Conservation (phyloP, 108 stramenopile species). For the Cylindrotheca closterium region DNA sequence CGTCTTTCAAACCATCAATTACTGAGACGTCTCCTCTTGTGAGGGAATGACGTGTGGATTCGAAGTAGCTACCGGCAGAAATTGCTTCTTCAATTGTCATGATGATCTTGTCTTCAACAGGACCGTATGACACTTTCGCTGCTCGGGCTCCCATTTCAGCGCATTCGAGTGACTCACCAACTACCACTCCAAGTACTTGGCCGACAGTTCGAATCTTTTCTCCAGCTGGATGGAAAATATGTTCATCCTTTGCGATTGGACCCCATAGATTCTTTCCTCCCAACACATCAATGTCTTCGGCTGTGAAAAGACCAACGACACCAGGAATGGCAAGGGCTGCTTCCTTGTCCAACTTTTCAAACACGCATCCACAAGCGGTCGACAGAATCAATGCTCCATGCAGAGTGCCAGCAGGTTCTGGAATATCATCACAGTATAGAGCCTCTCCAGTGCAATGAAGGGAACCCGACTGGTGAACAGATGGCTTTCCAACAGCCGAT, state of each 20-base stretch:
- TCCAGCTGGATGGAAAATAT: slow-evolving; percentile 72
- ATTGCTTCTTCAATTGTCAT: slow-evolving; percentile 91
- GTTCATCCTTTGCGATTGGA: slow-evolving; percentile 82
- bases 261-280: slow-evolving; percentile 86
- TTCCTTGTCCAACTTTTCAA: slow-evolving; percentile 62
- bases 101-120: slow-evolving; percentile 51
- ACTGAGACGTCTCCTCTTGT: slow-evolving; percentile 61
- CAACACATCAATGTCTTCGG: slow-evolving; percentile 64
- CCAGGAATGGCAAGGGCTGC: slow-evolving; percentile 73
- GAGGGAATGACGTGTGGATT: slow-evolving; percentile 61
- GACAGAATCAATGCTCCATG: slow-evolving; percentile 84
- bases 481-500: slow-evolving; percentile 69
- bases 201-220: slow-evolving; percentile 70
- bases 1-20: slow-evolving; percentile 26
- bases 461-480: slow-evolving; percentile 79
- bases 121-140: slow-evolving; percentile 74
- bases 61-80: slow-evolving; percentile 68
- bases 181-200: slow-evolving; percentile 80
- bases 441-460: slow-evolving; percentile 94
- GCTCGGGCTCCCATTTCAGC: slow-evolving; percentile 78
- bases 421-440: slow-evolving; percentile 88
- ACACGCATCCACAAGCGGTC: slow-evolving; percentile 55
- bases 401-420: slow-evolving; percentile 72
- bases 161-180: slow-evolving; percentile 76
- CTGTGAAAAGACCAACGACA: slow-evolving; percentile 69